Conservation (phyloP, 768 basidiomycete genomes). For the Multifurca ochricompacta region DNA sequence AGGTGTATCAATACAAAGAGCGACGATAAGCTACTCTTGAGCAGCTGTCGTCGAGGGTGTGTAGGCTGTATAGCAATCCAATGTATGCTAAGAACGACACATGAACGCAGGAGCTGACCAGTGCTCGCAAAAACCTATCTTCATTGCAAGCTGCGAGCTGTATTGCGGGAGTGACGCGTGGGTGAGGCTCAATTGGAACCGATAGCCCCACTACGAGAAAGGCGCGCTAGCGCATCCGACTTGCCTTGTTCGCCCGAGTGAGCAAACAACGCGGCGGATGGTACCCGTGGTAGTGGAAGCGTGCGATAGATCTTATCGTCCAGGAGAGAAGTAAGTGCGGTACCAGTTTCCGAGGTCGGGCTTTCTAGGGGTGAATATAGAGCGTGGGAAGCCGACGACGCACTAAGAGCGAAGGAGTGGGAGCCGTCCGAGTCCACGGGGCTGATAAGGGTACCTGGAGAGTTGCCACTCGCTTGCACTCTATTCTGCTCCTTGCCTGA, state of each 20-base stretch:
- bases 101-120: background rate
- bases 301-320: constrained; percentile 28
- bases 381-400: background rate
- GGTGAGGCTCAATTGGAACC: background rate
- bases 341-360: background rate
- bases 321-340: constrained; percentile 37
- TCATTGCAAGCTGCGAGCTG: background rate
- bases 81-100: background rate
- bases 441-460: background rate
- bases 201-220: background rate
- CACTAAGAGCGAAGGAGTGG: background rate
- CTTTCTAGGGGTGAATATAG: background rate
- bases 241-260: background rate
- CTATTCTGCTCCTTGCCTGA: background rate
- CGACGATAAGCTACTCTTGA: background rate
- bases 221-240: background rate
- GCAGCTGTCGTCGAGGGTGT: background rate
- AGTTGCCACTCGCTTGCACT: background rate
- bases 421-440: background rate
- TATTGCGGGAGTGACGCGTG: background rate
- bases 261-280: background rate
- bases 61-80: background rate
- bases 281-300: background rate
- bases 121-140: background rate
- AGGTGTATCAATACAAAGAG: background rate